These are phyloP conservation scores for Oxyria digyna DNA, from an alignment of 148 eudicot species.

Conservation along the genomic window DNA sequence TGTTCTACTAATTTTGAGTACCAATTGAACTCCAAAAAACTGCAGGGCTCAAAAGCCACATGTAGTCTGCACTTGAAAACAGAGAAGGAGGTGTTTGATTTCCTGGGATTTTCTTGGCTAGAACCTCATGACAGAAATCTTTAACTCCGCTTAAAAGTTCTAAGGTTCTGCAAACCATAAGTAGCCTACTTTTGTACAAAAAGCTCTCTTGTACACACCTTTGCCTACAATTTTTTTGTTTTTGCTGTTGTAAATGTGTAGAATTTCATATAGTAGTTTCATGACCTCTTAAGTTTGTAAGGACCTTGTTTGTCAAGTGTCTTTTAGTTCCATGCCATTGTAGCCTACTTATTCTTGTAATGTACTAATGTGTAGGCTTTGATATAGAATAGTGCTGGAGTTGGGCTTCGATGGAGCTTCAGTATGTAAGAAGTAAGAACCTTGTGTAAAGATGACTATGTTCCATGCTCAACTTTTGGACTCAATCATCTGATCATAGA, in stretches of 20 bases:
- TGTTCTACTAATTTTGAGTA: not conserved
- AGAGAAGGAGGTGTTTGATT: slow-evolving; percentile 80
- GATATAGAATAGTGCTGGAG: too few species aligned
- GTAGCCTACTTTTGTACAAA: not conserved
- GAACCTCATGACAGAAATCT: slow-evolving; percentile 93
- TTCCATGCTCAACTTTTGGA: not conserved
- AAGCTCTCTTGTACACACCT: not conserved
- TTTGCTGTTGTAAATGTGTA: not conserved
- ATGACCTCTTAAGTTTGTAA: too few species aligned
- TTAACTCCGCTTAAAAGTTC: slow-evolving; percentile 11
- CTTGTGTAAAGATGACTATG: not conserved
- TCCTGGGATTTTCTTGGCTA: slow-evolving; percentile 76
- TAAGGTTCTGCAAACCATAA: not conserved
- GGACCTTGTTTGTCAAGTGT: too few species aligned
- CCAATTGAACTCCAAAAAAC: not conserved
- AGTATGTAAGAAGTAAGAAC: not conserved
- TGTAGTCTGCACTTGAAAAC: slow-evolving; percentile 62
- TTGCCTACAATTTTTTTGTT: not conserved
- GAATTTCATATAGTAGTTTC: not conserved
- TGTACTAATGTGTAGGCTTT: too few species aligned
- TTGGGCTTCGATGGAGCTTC: too few species aligned
- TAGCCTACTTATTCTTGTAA: too few species aligned
- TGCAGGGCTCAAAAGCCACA: slow-evolving; percentile 50
- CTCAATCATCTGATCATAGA: not conserved
- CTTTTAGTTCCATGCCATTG: too few species aligned